Base-by-base conservation (phyloP, 805 yeast genomes). In the Saccharomycopsis oosterbeekiorum region DNA sequence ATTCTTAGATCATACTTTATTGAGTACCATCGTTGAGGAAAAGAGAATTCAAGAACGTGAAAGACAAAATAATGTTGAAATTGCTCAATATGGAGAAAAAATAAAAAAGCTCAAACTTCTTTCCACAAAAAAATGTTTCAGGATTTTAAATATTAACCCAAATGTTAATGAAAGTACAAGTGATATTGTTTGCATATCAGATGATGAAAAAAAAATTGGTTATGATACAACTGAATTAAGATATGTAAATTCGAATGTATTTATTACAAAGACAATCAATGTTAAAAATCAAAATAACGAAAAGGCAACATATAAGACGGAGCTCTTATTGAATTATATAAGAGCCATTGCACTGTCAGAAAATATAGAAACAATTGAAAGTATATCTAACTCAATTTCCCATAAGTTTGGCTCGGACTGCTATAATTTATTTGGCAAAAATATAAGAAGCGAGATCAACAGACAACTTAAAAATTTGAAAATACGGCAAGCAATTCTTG, bases 21-120 rank as follows among this genome's bases (percentile, higher is more conserved):
- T 60, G 26, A 51, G 56, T 37, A 60, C 59, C 29, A 43, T 60
- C 14, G 53, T 39, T 4, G 29, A 56, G 17, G 62, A 60, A 42
- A 39, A 60, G 6, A 26, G 40, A 21, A 60, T 60, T 29, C 47
- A 39, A 9, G 56, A 42, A 4, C 40, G 53, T 29, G 59, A 56
- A 47, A 50, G 55, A 34, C 29, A 41, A 14, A 59, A 56, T 11
- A 43, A 37, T 21, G 24, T 47, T 21, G 53, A 47, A 47, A 9
- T 12, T 12, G 54, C 36, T 24, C 53, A 17, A 42, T 40, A 56
- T 47, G 43, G 26, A 47, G 39, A 17, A 19, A 17, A 26, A 12
- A 5, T 56, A 29, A 41, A 24, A 37, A 47, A 42, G 41, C 12
- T 43, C 6, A n/a, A 56, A 15, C 36, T 56, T 15, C 34, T 34